A percentile compares a stretch with the other conserved stretches of the same genome.
Evolutionary conservation across 2,329 filamentous ascomycete species (phyloP).

Genomic region (Metarhizium album): DNA sequence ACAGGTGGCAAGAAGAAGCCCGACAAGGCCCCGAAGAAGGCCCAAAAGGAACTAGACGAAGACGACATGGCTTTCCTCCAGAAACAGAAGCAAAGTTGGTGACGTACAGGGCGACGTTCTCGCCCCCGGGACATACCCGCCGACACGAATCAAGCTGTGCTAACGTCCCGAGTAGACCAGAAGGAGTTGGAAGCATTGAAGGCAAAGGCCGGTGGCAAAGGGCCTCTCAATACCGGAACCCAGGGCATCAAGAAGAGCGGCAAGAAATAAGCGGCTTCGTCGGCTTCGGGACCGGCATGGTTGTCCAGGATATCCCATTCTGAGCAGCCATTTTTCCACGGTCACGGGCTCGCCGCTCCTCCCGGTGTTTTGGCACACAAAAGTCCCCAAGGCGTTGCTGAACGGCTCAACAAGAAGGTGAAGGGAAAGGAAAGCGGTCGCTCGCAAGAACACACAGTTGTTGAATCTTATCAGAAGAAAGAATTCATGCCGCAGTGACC

Average conservation of each 20-base stretch:
- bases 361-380: too few relatives aligned
- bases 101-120: too few relatives aligned
- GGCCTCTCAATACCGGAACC: conserved; percentile 70
- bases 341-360: too few relatives aligned
- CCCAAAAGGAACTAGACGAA: too few relatives aligned
- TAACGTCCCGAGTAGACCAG: conserved; percentile 44
- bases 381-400: too few relatives aligned
- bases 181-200: conserved; percentile 78
- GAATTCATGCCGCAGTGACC: too few relatives aligned
- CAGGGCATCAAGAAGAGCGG: conserved; percentile 98
- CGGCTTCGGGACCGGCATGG: background rate
- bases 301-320: too few relatives aligned
- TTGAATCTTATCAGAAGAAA: too few relatives aligned
- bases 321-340: too few relatives aligned
- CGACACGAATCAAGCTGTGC: background rate
- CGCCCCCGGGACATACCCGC: background rate
- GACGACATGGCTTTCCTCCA: conserved; percentile 38
- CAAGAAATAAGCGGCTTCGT: conserved; percentile 60
- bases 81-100: conserved; percentile 75
- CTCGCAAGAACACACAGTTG: too few relatives aligned
- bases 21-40: background rate
- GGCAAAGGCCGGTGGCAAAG: conserved; percentile 75
- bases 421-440: too few relatives aligned
- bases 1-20: conserved; percentile 78
- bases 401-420: too few relatives aligned